Evolutionary conservation across 345 rosid species (phyloP).

Genomic region (Melaleuca quinquenervia): DNA sequence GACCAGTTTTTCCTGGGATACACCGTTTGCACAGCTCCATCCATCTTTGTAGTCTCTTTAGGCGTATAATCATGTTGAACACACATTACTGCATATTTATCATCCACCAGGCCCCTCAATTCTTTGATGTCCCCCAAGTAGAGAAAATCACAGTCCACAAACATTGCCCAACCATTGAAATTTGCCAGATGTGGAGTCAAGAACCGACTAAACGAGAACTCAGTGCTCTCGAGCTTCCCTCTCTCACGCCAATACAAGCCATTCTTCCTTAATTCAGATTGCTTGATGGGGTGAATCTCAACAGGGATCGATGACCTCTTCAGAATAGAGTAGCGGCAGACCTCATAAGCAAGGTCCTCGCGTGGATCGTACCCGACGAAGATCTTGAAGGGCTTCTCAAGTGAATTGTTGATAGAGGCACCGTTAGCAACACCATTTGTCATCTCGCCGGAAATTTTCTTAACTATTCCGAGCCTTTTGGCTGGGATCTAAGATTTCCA

Average conservation of each 20-base stretch:
- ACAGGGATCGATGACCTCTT: constrained; percentile 79
- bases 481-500: not conserved
- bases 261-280: constrained; percentile 62
- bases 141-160: constrained; percentile 93
- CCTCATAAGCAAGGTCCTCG: constrained; percentile 81
- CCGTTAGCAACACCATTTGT: not conserved
- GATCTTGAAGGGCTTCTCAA: constrained; percentile 46
- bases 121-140: constrained; percentile 78
- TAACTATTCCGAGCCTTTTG: not conserved
- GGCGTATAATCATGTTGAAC: constrained; percentile 94
- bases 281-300: constrained; percentile 68
- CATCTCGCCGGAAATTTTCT: not conserved
- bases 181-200: constrained; percentile 73
- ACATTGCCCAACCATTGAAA: constrained; percentile 94
- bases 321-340: constrained; percentile 60
- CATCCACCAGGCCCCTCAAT: constrained; percentile 62
- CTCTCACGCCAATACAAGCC: constrained; percentile 82
- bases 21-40: constrained; percentile 87
- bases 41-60: constrained; percentile 91
- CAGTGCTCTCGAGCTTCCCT: constrained; percentile 84
- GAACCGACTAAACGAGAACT: constrained; percentile 90
- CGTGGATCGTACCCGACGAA: constrained; percentile 93
- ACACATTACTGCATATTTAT: constrained; percentile 87
- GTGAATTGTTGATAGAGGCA: not conserved
- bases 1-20: constrained; percentile 99